These are phyloP conservation scores for Candida bentonensis DNA, from an alignment of 805 yeast genomes.

Conservation along the genomic window DNA sequence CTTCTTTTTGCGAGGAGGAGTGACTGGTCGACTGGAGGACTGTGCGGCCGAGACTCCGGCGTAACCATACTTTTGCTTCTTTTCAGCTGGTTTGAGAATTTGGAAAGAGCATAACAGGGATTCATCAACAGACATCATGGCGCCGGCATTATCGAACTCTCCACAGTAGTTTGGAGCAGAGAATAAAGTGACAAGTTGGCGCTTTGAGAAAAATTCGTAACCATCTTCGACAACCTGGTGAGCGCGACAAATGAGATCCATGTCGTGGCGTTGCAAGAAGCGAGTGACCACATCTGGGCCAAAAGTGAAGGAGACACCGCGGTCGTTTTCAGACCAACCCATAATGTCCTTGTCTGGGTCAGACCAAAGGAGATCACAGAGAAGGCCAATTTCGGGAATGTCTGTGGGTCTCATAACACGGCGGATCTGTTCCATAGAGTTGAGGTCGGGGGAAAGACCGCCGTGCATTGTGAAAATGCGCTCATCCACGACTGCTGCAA, in stretches of 20 bases:
- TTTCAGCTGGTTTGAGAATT: constrained; percentile 94
- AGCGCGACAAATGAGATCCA: constrained; percentile 96
- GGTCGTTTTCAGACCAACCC: constrained; percentile 98
- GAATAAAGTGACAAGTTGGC: constrained; percentile 89
- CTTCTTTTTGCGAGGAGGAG: constrained; percentile 42
- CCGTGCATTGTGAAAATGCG: constrained; percentile 99
- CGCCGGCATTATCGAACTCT: constrained; percentile 97
- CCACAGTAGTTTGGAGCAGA: constrained; percentile 98
- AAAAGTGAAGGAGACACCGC: constrained; percentile 98
- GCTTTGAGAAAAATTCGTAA: constrained; percentile 89
- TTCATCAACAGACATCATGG: constrained; percentile 99
- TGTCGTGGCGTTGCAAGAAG: constrained; percentile 90
- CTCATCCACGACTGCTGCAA: constrained; percentile 96
- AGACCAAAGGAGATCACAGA: constrained; percentile 95
- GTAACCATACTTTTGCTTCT: constrained; percentile 59
- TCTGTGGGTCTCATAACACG: constrained; percentile 99
- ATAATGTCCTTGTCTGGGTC: constrained; percentile 97
- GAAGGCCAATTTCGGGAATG: constrained; percentile 93
- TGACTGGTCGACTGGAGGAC: constrained; percentile 35
- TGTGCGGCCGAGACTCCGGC: constrained; percentile 15
- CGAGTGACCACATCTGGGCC: constrained; percentile 98
- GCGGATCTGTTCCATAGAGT: constrained; percentile 96
- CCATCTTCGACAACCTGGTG: constrained; percentile 99
- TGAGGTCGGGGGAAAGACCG: constrained; percentile 92
- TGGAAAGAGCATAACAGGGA: constrained; percentile 82